Conservation (phyloP, 306 rosid genomes). For the Myrica gale region DNA sequence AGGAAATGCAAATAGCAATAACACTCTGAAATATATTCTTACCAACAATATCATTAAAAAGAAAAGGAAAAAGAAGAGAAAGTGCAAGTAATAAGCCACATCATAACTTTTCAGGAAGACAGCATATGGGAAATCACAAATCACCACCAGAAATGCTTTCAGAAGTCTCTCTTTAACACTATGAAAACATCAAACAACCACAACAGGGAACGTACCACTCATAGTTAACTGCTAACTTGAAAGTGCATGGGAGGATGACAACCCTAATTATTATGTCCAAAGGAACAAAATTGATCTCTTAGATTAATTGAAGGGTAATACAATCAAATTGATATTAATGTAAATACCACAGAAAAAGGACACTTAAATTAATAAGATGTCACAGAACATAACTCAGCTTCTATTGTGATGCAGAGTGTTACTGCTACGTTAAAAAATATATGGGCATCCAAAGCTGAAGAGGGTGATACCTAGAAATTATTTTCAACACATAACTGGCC, state of each 20-base stretch:
- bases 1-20: slow-evolving; percentile 24
- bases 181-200: background rate
- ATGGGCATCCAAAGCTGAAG: background rate
- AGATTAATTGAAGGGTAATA: background rate
- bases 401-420: background rate
- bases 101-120: background rate
- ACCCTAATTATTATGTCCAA: background rate
- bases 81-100: background rate
- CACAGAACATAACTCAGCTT: background rate
- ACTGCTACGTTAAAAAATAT: background rate
- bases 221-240: background rate
- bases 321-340: background rate
- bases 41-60: background rate
- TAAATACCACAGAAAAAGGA: background rate
- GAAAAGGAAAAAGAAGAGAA: background rate
- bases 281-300: background rate
- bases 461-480: background rate
- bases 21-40: background rate
- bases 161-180: background rate
- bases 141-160: background rate
- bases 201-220: background rate
- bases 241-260: background rate
- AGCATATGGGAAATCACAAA: background rate
- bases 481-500: background rate
- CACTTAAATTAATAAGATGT: background rate